Percentiles rank a stretch among this genome's conserved stretches.
Evolutionary conservation across 139 green algal genomes (phyloP).

Genomic region (Picochlorum sp.): DNA sequence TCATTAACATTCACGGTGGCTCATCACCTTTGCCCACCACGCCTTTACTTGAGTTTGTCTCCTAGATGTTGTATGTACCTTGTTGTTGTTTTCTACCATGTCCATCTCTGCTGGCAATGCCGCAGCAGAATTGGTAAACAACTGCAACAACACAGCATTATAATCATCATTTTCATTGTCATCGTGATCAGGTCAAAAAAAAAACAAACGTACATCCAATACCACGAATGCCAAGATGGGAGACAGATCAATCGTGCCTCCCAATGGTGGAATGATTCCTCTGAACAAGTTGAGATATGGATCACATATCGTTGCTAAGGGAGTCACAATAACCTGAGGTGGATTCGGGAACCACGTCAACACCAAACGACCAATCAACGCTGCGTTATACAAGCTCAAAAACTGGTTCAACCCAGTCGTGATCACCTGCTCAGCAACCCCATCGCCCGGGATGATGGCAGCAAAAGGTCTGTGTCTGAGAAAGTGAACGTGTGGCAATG

Average conservation of each 20-base stretch:
- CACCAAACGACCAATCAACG: conserved; percentile 84
- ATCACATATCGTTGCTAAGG: conserved; percentile 39
- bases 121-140: conserved; percentile 77
- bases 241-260: conserved; percentile 85
- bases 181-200: not conserved
- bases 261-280: conserved; percentile 91
- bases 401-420: conserved; percentile 73
- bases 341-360: conserved; percentile 95
- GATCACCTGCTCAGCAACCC: conserved; percentile 79
- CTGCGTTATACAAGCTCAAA: conserved; percentile 87
- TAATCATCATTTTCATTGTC: not conserved
- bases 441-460: conserved; percentile 89
- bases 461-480: conserved; percentile 52
- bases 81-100: conserved; percentile 19
- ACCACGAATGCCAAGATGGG: conserved; percentile 95
- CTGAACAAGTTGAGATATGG: conserved; percentile 91
- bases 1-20: too few relatives aligned
- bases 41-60: too few relatives aligned
- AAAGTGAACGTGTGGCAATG: not conserved
- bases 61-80: too few relatives aligned
- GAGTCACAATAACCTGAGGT: conserved; percentile 60
- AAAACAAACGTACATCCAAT: conserved; percentile 61
- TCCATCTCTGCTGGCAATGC: conserved; percentile 73
- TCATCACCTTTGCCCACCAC: too few relatives aligned
- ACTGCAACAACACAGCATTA: conserved; percentile 32